A percentile compares a stretch with the other conserved stretches of the same genome.
These are phyloP conservation scores for Cyberlindnera amylophila DNA, from an alignment of 805 yeast genomes.

Conservation along the genomic window DNA sequence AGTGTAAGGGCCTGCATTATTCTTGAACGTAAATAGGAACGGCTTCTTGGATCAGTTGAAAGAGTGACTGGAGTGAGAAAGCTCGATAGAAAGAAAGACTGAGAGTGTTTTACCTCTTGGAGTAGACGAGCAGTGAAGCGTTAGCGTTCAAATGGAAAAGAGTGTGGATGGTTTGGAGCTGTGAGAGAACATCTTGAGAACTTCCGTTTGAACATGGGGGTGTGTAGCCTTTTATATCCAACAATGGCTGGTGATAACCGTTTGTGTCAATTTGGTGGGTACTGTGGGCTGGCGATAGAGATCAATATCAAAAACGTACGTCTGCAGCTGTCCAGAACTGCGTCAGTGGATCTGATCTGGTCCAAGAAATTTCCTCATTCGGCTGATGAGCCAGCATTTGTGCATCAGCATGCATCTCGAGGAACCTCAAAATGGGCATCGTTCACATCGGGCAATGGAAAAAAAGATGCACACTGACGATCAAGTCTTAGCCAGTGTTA, in stretches of 20 bases:
- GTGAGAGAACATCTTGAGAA: not conserved
- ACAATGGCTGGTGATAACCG: not conserved
- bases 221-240: not conserved
- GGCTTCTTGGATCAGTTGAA: not conserved
- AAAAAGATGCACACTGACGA: too few relatives aligned
- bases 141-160: not conserved
- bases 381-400: not conserved
- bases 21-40: not conserved
- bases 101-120: conserved; percentile 1
- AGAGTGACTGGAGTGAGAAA: conserved; percentile 10
- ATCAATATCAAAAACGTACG: too few relatives aligned
- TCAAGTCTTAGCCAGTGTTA: too few relatives aligned
- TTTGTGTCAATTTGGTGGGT: not conserved
- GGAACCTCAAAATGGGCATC: not conserved
- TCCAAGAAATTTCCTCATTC: not conserved
- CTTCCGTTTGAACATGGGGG: not conserved
- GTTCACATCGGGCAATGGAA: not conserved
- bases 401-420: too few relatives aligned
- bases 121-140: conserved; percentile 1
- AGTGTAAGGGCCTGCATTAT: conserved; percentile 17
- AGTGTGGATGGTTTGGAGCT: not conserved
- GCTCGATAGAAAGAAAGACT: conserved; percentile 11
- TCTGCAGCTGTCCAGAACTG: too few relatives aligned
- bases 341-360: not conserved
- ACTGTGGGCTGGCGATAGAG: not conserved